Base-by-base conservation (phyloP, 2,329 filamentous ascomycete genomes). In the Aureobasidium zeae region DNA sequence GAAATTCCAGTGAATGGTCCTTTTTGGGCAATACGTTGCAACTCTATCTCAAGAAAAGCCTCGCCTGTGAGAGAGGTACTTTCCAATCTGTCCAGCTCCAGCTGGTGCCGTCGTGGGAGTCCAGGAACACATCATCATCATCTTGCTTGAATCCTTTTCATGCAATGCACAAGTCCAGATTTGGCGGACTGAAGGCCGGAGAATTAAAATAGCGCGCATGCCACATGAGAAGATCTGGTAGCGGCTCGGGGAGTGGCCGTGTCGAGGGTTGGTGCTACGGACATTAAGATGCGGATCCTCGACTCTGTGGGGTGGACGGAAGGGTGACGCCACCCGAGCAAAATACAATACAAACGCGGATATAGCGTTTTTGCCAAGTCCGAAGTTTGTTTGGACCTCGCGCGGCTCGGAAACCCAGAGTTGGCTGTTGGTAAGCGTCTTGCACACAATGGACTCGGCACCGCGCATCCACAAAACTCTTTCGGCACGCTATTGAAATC, bases 361-460 rank as follows among this genome's bases (percentile, higher is more conserved):
- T 8, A 30, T 12, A 30, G 9, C 22, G 22, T 25, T 5, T 32
- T 15, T 5, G 39, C 39, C 39, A 34, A 43, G 39, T 33, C 21
- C 30, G 39, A 43, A 43, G 30, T 33, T 26, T 43, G 29, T 43
- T 34, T 21, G 21, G 11, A 33, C 39, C 20, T 26, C 29, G 39
- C 21, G 30, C 39, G 39, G 39, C 30, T 43, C 22, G 35, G 35
- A 17, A 21, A 15, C 24, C 26, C 37, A 30, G 21, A 29, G 21
- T 32, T 32, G 26, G 11, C 32, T 26, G 37, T n/a, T 20, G 11
- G 24, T 29, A 20, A 11, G 28, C 37, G 26, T 25, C 22, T 25
- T 25, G 22, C 22, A 25, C 11, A 7, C 7, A 25, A 25, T 9
- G 9, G 19, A 5, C 22, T 26, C 34, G 13, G 24, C 19, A 11